Evolutionary conservation across 1,139 yeast species (phyloP).

Genomic region (Blastobotrys proliferans): DNA sequence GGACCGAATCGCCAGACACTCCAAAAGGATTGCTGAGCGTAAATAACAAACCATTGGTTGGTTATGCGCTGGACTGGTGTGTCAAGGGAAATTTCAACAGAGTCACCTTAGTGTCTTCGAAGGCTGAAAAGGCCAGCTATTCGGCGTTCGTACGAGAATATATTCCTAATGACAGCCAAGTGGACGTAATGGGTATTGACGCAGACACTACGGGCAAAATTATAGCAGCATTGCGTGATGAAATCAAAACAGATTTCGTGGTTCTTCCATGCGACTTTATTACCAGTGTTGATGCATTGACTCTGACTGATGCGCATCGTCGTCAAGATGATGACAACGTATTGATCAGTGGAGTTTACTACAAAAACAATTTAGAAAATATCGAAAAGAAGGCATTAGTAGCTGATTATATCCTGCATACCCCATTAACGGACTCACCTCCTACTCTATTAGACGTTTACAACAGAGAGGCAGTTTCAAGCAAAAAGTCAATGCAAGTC

Average conservation of each 20-base stretch:
- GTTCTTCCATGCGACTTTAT: conserved; percentile 89
- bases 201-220: conserved; percentile 51
- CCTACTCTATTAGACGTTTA: conserved; percentile 65
- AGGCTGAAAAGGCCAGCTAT: conserved; percentile 15
- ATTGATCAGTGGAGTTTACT: conserved; percentile 55
- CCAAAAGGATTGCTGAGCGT: conserved; percentile 86
- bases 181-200: conserved; percentile 22
- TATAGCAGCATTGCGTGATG: conserved; percentile 42
- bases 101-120: conserved; percentile 49
- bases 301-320: conserved; percentile 77
- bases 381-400: conserved; percentile 75
- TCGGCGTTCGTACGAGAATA: conserved; percentile 7
- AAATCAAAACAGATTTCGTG: conserved; percentile 54
- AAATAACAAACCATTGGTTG: conserved; percentile 87
- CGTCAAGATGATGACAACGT: conserved; percentile 66
- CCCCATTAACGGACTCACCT: conserved; percentile 44
- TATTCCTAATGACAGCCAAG: neutral
- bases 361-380: conserved; percentile 63
- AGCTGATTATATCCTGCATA: conserved; percentile 53
- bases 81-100: conserved; percentile 52
- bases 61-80: conserved; percentile 91
- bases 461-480: conserved; percentile 58
- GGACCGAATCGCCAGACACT: too few species aligned
- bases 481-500: conserved; percentile 64
- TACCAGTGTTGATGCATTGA: conserved; percentile 88